phyloP scores from a whole-genome alignment of 1,139 yeast species.

The Petasospora rhodanensis region DNA sequence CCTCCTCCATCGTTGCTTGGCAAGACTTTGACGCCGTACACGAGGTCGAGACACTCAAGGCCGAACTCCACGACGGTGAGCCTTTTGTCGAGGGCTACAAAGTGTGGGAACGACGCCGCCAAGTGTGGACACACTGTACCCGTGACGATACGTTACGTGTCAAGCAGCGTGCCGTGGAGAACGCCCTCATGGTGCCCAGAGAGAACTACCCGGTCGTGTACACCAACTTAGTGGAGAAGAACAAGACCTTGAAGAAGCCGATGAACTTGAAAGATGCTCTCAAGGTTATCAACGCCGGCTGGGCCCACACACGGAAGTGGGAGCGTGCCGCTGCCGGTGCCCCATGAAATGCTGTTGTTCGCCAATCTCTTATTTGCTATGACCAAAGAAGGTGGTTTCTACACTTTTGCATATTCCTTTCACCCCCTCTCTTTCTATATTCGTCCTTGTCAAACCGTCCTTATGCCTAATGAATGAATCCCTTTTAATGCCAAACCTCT shows the following conservation, averaged over 20 bases:
- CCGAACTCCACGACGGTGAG: slow-evolving; percentile 9
- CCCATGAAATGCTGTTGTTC: slow-evolving; percentile 16
- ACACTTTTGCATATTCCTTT: no score
- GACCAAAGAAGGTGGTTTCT: no score
- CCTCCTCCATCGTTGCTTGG: slow-evolving; percentile 7
- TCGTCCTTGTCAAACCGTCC: no score
- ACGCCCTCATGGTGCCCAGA: slow-evolving; percentile 27
- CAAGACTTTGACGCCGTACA: slow-evolving; percentile 29
- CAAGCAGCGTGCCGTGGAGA: slow-evolving; percentile 21
- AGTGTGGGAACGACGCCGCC: slow-evolving; percentile 58
- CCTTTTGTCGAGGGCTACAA: slow-evolving; percentile 42
- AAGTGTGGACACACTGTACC: slow-evolving; percentile 47
- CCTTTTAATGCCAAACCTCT: no score
- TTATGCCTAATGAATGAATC: no score
- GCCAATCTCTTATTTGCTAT: no score
- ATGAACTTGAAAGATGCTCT: slow-evolving; percentile 59
- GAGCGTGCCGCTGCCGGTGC: slow-evolving; percentile 38
- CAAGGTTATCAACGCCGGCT: slow-evolving; percentile 60
- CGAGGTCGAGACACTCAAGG: slow-evolving; percentile 28
- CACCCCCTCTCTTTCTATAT: no score
- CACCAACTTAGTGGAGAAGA: slow-evolving; percentile 52
- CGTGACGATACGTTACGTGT: slow-evolving; percentile 21
- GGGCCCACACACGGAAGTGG: slow-evolving; percentile 65
- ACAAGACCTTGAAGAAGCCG: slow-evolving; percentile 50
- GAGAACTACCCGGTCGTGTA: slow-evolving; percentile 54